A percentile compares a stretch with the other conserved stretches of the same genome.
These are phyloP conservation scores for Naganishia albida DNA, from an alignment of 1,284 basidiomycete genomes.

Conservation along the genomic window DNA sequence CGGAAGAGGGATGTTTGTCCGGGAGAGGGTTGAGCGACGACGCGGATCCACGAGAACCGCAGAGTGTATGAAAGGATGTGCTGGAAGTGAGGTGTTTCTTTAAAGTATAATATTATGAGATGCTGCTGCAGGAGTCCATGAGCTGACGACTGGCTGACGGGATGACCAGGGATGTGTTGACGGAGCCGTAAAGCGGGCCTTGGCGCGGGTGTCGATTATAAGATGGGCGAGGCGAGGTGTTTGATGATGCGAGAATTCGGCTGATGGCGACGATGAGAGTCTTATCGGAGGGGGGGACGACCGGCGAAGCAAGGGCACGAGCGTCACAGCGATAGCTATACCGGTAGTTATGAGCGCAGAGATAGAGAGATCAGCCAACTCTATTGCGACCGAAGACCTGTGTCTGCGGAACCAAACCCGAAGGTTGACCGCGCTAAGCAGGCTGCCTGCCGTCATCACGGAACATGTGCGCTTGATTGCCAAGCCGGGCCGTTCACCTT, in stretches of 20 bases:
- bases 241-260: not conserved
- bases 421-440: not conserved
- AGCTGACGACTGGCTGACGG: constrained; percentile 20
- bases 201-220: constrained; percentile 5
- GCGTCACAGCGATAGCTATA: not conserved
- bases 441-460: constrained; percentile 4
- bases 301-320: no score
- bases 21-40: no score
- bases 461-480: not conserved
- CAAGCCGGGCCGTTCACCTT: constrained; percentile 5
- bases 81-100: not conserved
- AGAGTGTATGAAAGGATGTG: not conserved
- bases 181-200: constrained; percentile 3
- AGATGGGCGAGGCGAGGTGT: not conserved
- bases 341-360: not conserved
- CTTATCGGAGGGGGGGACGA: no score
- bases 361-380: not conserved
- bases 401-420: not conserved
- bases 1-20: no score
- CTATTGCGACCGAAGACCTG: not conserved
- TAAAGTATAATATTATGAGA: not conserved
- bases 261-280: not conserved
- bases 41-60: not conserved
- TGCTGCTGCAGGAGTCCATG: not conserved
- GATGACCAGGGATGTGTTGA: not conserved